Conservation (phyloP, 176 grass and related monocot species). For the Phoenix roebelenii region DNA sequence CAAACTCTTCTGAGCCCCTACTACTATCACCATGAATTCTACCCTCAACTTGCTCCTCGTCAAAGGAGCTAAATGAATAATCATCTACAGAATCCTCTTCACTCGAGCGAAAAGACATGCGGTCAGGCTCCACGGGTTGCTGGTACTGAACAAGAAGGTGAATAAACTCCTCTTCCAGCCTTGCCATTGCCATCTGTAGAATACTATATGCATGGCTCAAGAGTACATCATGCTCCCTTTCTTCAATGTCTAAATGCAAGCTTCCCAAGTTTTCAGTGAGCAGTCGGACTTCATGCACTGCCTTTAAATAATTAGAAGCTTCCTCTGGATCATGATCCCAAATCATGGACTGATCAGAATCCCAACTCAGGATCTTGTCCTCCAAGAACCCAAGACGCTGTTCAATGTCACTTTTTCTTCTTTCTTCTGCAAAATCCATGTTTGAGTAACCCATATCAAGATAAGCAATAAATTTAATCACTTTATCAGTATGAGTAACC, state of each 20-base stretch:
- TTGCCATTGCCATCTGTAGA: conserved; percentile 70
- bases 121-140: conserved; percentile 48
- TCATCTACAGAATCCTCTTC: conserved; percentile 50
- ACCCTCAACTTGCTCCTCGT: conserved; percentile 52
- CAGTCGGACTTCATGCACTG: conserved; percentile 48
- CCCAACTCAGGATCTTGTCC: conserved; percentile 50
- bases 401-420: conserved; percentile 24
- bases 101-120: conserved; percentile 51
- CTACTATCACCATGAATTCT: conserved; percentile 29
- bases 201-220: conserved; percentile 35
- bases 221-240: conserved; percentile 22
- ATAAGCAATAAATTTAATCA: conserved; percentile 27
- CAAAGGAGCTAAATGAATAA: conserved; percentile 73
- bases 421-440: conserved; percentile 34
- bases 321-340: conserved; percentile 32
- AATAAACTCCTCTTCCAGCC: conserved; percentile 84
- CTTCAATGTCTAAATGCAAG: conserved; percentile 9
- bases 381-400: conserved; percentile 33
- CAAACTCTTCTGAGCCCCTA: conserved; percentile 37
- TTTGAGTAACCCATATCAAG: conserved; percentile 30
- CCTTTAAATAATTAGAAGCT: conserved; percentile 63
- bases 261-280: conserved; percentile 39
- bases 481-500: conserved; percentile 12
- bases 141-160: conserved; percentile 58
- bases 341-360: conserved; percentile 29